phyloP scores from a whole-genome alignment of 352 stramenopile species.

The Halophytophthora batemanensis region DNA sequence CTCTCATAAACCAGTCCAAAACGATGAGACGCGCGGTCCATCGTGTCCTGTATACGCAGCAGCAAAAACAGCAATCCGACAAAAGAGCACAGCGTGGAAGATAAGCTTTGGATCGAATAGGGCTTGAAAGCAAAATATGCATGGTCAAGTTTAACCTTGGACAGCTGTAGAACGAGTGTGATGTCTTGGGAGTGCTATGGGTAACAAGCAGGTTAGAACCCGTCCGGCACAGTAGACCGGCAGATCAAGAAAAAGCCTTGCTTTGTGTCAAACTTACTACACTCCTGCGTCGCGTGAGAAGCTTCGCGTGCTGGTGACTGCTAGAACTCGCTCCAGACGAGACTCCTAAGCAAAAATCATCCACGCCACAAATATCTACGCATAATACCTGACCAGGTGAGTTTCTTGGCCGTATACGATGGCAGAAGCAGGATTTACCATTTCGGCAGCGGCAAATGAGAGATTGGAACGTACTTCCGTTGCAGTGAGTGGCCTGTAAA shows the following conservation, averaged over 20 bases:
- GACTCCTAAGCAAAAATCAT: slow-evolving; percentile 31
- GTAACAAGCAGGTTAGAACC: slow-evolving; percentile 1
- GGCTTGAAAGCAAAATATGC: not conserved
- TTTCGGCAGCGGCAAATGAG: not conserved
- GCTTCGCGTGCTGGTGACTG: slow-evolving; percentile 3
- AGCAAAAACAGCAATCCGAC: not conserved
- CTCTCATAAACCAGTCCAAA: slow-evolving; percentile 33
- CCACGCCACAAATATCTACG: slow-evolving; percentile 54
- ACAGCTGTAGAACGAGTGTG: slow-evolving; percentile 18
- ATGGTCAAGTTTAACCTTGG: slow-evolving; percentile 11
- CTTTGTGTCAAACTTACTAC: slow-evolving; percentile 23
- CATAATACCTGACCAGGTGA: not conserved
- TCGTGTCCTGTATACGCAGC: slow-evolving; percentile 20
- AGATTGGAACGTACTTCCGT: slow-evolving; percentile 30
- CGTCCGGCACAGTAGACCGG: not conserved
- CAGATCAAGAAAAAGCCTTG: not conserved
- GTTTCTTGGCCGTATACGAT: not conserved
- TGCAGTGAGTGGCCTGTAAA: slow-evolving; percentile 51
- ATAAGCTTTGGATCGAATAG: too few relatives aligned
- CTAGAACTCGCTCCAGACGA: not conserved
- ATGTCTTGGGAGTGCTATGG: slow-evolving; percentile 22
- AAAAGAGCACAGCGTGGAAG: not conserved
- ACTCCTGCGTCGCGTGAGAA: slow-evolving; percentile 24
- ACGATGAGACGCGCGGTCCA: slow-evolving; percentile 21
- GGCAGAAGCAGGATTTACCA: not conserved